Evolutionary conservation across 768 basidiomycete species (phyloP).

Genomic region (Chalciporus chontae): DNA sequence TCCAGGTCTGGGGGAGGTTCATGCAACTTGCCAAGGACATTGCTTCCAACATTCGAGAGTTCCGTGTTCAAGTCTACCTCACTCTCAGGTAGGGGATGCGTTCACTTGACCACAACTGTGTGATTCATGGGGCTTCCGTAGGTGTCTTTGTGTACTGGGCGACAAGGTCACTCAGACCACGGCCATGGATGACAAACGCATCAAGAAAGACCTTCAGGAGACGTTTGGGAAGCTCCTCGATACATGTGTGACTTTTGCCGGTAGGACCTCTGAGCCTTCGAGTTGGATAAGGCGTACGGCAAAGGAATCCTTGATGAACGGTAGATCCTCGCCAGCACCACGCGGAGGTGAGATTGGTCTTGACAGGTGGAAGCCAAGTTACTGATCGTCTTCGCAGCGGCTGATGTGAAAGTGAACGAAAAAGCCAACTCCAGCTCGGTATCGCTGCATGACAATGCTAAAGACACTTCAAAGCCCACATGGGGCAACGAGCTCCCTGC

Average conservation of each 20-base stretch:
- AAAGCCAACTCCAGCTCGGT: slow-evolving; percentile 47
- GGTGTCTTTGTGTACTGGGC: slow-evolving; percentile 73
- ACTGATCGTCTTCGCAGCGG: slow-evolving; percentile 9
- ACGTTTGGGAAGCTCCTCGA: slow-evolving; percentile 85
- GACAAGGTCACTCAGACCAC: slow-evolving; percentile 87
- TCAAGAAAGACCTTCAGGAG: slow-evolving; percentile 92
- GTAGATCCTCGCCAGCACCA: slow-evolving; percentile 66
- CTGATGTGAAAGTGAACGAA: slow-evolving; percentile 56
- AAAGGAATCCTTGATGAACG: slow-evolving; percentile 64
- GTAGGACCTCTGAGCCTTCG: slow-evolving; percentile 68
- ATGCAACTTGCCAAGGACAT: slow-evolving; percentile 79
- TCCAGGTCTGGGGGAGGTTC: slow-evolving; percentile 88
- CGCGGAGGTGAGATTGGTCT: slow-evolving; percentile 42
- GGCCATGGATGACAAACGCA: slow-evolving; percentile 83
- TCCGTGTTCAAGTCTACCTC: slow-evolving; percentile 68
- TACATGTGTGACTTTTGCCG: slow-evolving; percentile 67
- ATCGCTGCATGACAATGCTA: slow-evolving; percentile 34
- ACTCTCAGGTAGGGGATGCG: slow-evolving; percentile 57
- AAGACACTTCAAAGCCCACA: slow-evolving; percentile 26
- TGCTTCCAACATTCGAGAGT: slow-evolving; percentile 58
- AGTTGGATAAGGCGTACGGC: slow-evolving; percentile 75
- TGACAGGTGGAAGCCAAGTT: not conserved
- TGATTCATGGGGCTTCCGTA: slow-evolving; percentile 28
- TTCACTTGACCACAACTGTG: not conserved
- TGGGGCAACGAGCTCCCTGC: slow-evolving; percentile 28